Percentiles rank a stretch among this genome's conserved stretches.
phyloP scores from a whole-genome alignment of 2,329 filamentous ascomycete genomes.

The Monosporascus cannonballus region DNA sequence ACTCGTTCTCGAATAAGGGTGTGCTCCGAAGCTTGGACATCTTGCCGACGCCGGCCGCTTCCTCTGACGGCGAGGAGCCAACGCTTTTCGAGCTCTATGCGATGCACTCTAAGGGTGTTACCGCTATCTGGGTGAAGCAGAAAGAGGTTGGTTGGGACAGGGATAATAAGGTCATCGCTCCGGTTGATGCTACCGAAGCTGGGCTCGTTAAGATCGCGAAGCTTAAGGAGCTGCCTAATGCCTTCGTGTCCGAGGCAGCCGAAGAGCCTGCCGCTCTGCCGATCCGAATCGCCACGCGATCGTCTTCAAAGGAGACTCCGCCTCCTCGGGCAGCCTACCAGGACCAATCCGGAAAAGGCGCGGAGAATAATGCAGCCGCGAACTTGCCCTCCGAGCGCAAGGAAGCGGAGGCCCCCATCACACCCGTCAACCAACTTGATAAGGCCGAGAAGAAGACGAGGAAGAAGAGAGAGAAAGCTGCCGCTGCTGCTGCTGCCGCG shows the following conservation, averaged over 20 bases:
- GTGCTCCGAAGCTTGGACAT: slow-evolving; percentile 87
- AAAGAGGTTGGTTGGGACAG: slow-evolving; percentile 86
- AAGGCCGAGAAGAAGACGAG: slow-evolving; percentile 26
- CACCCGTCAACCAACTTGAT: slow-evolving; percentile 23
- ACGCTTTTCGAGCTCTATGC: slow-evolving; percentile 91
- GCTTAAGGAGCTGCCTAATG: slow-evolving; percentile 47
- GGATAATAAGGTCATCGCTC: slow-evolving; percentile 79
- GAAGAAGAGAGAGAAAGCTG: slow-evolving; percentile 50
- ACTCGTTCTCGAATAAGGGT: slow-evolving; percentile 83
- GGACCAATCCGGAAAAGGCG: slow-evolving; percentile 18
- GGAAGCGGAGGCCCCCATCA: slow-evolving; percentile 17
- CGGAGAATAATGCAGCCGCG: slow-evolving; percentile 13
- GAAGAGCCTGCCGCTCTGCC: slow-evolving; percentile 32
- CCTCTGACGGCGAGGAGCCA: slow-evolving; percentile 59
- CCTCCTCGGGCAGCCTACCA: slow-evolving; percentile 14
- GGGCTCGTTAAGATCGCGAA: slow-evolving; percentile 71
- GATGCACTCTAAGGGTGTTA: slow-evolving; percentile 97
- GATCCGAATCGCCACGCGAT: slow-evolving; percentile 18
- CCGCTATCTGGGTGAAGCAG: slow-evolving; percentile 78
- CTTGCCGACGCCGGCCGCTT: slow-evolving; percentile 62
- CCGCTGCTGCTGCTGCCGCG: slow-evolving; percentile 34
- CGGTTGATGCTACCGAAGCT: slow-evolving; percentile 68
- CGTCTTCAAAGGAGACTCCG: slow-evolving; percentile 21
- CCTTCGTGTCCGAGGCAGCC: slow-evolving; percentile 39
- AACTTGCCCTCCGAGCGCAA: slow-evolving; percentile 22